phyloP scores from a whole-genome alignment of 2,329 filamentous ascomycete species.

The Xylaria sp. region DNA sequence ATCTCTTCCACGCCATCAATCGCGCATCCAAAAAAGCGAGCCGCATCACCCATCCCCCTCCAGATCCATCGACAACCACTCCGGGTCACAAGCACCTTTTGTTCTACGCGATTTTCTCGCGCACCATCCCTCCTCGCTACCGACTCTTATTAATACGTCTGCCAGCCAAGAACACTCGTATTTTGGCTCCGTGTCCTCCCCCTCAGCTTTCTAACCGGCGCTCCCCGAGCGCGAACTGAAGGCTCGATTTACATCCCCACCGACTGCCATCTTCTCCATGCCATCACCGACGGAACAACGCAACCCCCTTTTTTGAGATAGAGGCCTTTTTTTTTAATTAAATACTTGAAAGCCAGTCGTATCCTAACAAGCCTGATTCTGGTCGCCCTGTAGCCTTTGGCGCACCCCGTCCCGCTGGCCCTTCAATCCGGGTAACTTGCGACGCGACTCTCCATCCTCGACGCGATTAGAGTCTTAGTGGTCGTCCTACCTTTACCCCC shows the following conservation, averaged over 20 bases:
- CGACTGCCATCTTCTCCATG: not conserved
- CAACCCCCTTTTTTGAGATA: conserved; percentile 14
- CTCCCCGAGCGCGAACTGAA: conserved; percentile 20
- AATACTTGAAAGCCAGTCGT: conserved; percentile 2
- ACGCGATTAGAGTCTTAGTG: conserved; percentile 20
- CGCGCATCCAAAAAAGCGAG: conserved; percentile 64
- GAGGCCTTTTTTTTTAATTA: too few species aligned
- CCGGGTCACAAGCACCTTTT: conserved; percentile 57
- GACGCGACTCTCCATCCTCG: conserved; percentile 24
- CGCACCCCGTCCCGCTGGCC: conserved; percentile 6
- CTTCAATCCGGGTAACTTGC: conserved; percentile 23
- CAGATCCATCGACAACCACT: conserved; percentile 65
- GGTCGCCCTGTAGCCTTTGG: conserved; percentile 1
- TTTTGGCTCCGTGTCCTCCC: conserved; percentile 29
- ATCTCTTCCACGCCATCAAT: conserved; percentile 51
- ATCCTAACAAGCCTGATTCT: conserved; percentile 11
- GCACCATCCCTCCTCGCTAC: conserved; percentile 50
- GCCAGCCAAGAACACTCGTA: conserved; percentile 40
- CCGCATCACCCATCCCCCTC: conserved; percentile 61
- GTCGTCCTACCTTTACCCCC: not conserved
- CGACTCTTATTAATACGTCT: conserved; percentile 39
- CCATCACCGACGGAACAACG: conserved; percentile 14
- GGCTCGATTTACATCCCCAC: conserved; percentile 23
- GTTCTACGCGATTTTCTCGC: conserved; percentile 59
- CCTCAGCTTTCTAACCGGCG: conserved; percentile 39